Conservation (phyloP, 352 stramenopile species). For the Phytophthora cajani region DNA sequence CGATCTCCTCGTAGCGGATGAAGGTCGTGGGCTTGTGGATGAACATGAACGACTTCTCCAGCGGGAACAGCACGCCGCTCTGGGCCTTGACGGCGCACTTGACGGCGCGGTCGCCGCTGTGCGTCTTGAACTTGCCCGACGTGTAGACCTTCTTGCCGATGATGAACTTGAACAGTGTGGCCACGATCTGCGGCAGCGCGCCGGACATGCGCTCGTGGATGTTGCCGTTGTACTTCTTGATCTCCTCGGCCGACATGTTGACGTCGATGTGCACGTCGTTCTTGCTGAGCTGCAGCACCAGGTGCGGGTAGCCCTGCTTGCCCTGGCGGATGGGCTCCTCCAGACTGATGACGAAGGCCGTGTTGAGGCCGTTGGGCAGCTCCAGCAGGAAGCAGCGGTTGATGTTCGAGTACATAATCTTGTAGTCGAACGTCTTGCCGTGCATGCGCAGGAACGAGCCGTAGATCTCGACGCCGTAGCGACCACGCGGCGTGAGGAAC, state of each 20-base stretch:
- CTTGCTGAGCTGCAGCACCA: constrained; percentile 96
- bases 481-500: constrained; percentile 98
- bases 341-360: constrained; percentile 98
- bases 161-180: constrained; percentile 98
- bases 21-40: constrained; percentile 99
- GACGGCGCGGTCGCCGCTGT: constrained; percentile 87
- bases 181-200: constrained; percentile 97
- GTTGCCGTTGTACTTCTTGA: constrained; percentile 97
- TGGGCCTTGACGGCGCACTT: constrained; percentile 95
- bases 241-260: constrained; percentile 97
- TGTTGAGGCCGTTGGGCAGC: constrained; percentile 97
- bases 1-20: constrained; percentile 98
- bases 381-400: constrained; percentile 98
- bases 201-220: constrained; percentile 97
- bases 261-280: constrained; percentile 90
- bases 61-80: constrained; percentile 96
- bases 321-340: constrained; percentile 99
- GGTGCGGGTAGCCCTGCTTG: constrained; percentile 98
- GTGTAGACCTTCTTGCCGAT: constrained; percentile 98
- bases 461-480: constrained; percentile 99
- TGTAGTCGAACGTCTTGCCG: constrained; percentile 99
- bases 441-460: constrained; percentile 97
- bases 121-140: constrained; percentile 91
- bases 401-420: constrained; percentile 99
- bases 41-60: constrained; percentile 99